Evolutionary conservation across 1,284 basidiomycete species (phyloP).

Genomic region (Vanrija sp.): DNA sequence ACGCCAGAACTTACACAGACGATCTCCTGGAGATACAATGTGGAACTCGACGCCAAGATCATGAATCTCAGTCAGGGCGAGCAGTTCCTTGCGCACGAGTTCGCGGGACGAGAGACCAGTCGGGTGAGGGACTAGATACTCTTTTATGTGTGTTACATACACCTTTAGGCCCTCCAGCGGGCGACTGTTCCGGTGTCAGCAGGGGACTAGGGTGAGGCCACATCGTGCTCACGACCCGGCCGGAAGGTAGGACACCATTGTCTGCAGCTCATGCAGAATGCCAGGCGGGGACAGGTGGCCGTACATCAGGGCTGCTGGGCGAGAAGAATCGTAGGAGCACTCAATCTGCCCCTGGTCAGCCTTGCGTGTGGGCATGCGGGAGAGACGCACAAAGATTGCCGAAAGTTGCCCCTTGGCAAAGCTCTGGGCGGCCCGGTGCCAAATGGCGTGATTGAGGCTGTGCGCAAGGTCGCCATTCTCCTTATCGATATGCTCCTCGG

Average conservation of each 20-base stretch:
- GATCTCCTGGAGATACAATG: conserved; percentile 33
- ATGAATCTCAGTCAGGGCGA: conserved; percentile 24
- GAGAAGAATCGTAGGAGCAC: conserved; percentile 46
- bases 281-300: conserved; percentile 44
- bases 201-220: neutral
- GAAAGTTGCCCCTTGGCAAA: conserved; percentile 32
- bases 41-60: conserved; percentile 38
- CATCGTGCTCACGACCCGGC: neutral
- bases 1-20: conserved; percentile 33
- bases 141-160: conserved; percentile 48
- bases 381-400: conserved; percentile 44
- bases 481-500: conserved; percentile 19
- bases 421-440: conserved; percentile 39
- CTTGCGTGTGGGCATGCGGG: neutral
- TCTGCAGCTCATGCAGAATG: conserved; percentile 38
- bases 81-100: conserved; percentile 34
- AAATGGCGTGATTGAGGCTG: conserved; percentile 31
- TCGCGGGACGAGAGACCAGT: conserved; percentile 33
- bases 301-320: conserved; percentile 41
- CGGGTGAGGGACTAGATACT: conserved; percentile 38
- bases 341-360: conserved; percentile 35
- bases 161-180: conserved; percentile 38
- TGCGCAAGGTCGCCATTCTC: conserved; percentile 13
- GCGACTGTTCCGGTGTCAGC: conserved; percentile 3
- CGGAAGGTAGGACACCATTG: conserved; percentile 26